phyloP scores from a whole-genome alignment of 1,284 basidiomycete genomes.

The Tilletia horrida region DNA sequence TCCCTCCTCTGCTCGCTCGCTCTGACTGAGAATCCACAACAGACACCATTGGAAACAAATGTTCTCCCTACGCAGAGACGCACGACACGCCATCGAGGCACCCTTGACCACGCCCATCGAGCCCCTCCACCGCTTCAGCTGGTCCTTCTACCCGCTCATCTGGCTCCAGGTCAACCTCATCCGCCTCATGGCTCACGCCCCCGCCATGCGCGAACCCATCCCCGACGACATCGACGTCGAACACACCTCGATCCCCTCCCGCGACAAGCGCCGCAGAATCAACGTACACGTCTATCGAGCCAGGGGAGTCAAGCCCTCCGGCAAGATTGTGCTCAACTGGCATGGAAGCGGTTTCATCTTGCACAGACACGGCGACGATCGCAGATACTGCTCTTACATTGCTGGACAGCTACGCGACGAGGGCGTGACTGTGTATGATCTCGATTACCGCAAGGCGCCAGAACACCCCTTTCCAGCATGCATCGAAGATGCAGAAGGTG shows the following conservation, averaged over 20 bases:
- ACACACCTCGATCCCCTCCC: background rate
- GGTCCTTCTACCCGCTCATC: background rate
- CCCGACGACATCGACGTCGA: slow-evolving; percentile 15
- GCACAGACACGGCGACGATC: background rate
- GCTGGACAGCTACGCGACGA: slow-evolving; percentile 7
- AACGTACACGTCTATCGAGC: background rate
- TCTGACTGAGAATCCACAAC: no score
- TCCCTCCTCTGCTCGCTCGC: no score
- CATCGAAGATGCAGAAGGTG: slow-evolving; percentile 6
- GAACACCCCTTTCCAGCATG: slow-evolving; percentile 7
- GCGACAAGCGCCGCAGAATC: background rate
- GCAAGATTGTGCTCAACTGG: slow-evolving; percentile 3
- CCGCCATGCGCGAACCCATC: background rate
- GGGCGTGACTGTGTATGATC: background rate
- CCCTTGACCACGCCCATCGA: no score
- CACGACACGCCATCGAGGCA: no score
- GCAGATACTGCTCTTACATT: background rate
- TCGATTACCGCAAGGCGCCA: slow-evolving; percentile 13
- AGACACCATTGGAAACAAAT: no score
- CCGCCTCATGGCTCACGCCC: background rate
- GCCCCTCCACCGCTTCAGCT: background rate
- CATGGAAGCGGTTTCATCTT: background rate
- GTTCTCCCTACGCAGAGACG: no score
- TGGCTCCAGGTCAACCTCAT: slow-evolving; percentile 9
- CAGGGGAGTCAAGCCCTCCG: background rate